Conservation (phyloP, 352 stramenopile species). For the Pythium rhizo-oryzae region DNA sequence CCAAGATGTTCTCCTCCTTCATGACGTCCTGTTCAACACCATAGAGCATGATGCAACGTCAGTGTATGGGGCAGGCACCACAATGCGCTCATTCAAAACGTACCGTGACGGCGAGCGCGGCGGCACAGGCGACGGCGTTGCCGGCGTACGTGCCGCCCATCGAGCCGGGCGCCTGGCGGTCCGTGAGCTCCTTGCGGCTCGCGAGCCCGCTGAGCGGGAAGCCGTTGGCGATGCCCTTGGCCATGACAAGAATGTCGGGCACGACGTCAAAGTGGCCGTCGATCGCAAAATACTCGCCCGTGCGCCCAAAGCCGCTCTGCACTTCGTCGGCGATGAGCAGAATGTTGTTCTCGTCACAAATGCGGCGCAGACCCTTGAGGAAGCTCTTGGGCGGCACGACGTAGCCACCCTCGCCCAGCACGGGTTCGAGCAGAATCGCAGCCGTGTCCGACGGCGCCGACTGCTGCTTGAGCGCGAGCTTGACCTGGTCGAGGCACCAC, state of each 20-base stretch:
- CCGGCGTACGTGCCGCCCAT: slow-evolving; percentile 94
- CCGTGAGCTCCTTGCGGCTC: slow-evolving; percentile 86
- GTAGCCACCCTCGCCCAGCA: slow-evolving; percentile 93
- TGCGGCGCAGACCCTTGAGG: slow-evolving; percentile 89
- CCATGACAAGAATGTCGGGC: slow-evolving; percentile 93
- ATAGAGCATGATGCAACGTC: not conserved
- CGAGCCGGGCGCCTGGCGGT: slow-evolving; percentile 78
- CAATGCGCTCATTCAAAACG: not conserved
- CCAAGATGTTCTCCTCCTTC: slow-evolving; percentile 87
- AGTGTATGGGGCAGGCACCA: not conserved
- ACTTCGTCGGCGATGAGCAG: slow-evolving; percentile 94
- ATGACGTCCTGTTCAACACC: slow-evolving; percentile 70
- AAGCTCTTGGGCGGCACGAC: slow-evolving; percentile 91
- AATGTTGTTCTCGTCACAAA: slow-evolving; percentile 93
- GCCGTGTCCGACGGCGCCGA: slow-evolving; percentile 85
- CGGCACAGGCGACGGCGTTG: slow-evolving; percentile 92
- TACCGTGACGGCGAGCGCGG: slow-evolving; percentile 78
- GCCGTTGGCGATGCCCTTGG: slow-evolving; percentile 93
- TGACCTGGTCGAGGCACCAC: slow-evolving; percentile 86
- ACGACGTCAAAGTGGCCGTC: slow-evolving; percentile 82
- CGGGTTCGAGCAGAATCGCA: slow-evolving; percentile 91
- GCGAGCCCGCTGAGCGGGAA: slow-evolving; percentile 92
- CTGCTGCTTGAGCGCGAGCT: slow-evolving; percentile 91
- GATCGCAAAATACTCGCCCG: slow-evolving; percentile 88
- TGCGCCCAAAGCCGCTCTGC: slow-evolving; percentile 90